Percentiles rank a stretch among this genome's conserved stretches.
Conservation (phyloP, 768 basidiomycete species). For the Rubroboletus pulcherrimus region DNA sequence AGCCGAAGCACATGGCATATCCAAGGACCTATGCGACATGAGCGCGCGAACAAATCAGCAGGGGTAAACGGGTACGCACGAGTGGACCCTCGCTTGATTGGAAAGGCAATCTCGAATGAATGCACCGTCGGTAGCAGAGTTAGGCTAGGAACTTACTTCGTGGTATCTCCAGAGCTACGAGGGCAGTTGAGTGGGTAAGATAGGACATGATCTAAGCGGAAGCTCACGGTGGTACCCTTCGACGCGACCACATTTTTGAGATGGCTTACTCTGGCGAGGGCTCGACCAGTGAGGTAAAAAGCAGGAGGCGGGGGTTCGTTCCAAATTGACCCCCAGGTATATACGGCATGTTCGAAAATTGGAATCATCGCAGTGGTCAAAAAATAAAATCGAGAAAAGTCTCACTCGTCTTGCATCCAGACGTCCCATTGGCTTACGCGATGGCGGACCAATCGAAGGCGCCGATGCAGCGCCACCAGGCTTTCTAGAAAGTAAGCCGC, state of each 20-base stretch:
- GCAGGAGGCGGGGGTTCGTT: too few relatives aligned
- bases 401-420: not conserved
- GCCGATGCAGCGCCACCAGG: not conserved
- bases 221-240: not conserved
- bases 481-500: not conserved
- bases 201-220: not conserved
- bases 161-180: not conserved
- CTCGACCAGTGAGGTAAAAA: not conserved
- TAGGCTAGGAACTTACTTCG: not conserved
- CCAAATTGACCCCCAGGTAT: not conserved
- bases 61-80: not conserved
- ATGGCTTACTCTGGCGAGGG: not conserved
- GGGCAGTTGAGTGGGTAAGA: not conserved
- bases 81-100: slow-evolving; percentile 6
- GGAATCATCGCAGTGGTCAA: not conserved
- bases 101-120: not conserved
- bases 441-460: too few relatives aligned
- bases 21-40: not conserved
- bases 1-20: not conserved
- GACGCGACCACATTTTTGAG: not conserved
- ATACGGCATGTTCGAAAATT: not conserved
- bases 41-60: not conserved
- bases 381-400: not conserved
- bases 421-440: not conserved
- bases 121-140: not conserved